Evolutionary conservation across 2,329 filamentous ascomycete genomes (phyloP).

Genomic region (Exutisphaerella laricina): DNA sequence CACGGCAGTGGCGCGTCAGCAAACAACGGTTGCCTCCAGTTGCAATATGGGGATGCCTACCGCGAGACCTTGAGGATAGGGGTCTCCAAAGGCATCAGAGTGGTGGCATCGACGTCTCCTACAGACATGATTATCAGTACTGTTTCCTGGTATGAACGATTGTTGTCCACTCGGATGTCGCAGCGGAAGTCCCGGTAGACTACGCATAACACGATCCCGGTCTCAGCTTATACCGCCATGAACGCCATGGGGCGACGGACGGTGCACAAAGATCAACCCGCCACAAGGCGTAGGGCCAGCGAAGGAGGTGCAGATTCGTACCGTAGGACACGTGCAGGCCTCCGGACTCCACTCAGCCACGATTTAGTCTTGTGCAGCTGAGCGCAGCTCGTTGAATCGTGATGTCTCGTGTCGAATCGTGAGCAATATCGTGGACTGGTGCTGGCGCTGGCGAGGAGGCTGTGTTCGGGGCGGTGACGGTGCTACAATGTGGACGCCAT

Average conservation of each 20-base stretch:
- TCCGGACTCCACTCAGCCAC: slow-evolving; percentile 2
- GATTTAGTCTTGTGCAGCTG: slow-evolving; percentile 5
- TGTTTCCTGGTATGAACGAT: slow-evolving; percentile 1
- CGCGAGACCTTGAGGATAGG: slow-evolving; percentile 67
- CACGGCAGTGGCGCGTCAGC: slow-evolving; percentile 7
- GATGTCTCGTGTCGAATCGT: no score
- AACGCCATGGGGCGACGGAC: neutral
- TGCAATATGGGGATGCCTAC: slow-evolving; percentile 51
- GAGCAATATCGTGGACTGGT: slow-evolving; percentile 3
- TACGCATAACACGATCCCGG: no score
- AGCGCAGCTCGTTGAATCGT: neutral
- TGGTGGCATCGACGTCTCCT: slow-evolving; percentile 25
- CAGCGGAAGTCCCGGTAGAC: no score
- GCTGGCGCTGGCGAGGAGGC: neutral
- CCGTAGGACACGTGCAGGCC: slow-evolving; percentile 8
- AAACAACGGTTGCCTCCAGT: neutral
- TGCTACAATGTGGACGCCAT: neutral
- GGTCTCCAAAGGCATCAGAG: slow-evolving; percentile 46
- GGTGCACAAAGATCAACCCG: neutral
- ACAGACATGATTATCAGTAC: slow-evolving; percentile 9
- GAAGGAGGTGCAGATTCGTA: slow-evolving; percentile 6
- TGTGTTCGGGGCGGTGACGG: neutral
- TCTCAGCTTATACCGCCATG: slow-evolving; percentile 7
- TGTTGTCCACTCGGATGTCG: neutral
- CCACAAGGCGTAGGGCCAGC: slow-evolving; percentile 2